phyloP scores from a whole-genome alignment of 2,329 filamentous ascomycete species.

The Colletotrichum sp. region DNA sequence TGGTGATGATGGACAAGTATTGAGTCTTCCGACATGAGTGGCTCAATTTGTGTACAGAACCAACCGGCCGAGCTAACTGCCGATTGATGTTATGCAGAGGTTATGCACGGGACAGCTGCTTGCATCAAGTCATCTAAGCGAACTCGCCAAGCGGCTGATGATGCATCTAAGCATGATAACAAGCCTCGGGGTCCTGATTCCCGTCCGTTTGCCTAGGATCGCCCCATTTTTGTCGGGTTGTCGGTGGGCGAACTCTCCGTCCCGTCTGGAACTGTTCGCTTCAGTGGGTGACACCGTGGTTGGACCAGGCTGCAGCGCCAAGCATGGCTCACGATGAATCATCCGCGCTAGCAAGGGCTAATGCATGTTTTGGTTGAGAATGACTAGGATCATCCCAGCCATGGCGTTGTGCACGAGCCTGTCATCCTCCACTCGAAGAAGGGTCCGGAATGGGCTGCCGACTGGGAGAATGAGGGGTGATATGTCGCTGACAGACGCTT shows the following conservation, averaged over 20 bases:
- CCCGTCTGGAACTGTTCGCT: not conserved
- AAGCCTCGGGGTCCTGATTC: not conserved
- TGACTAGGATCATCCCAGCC: not conserved
- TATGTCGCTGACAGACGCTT: not conserved
- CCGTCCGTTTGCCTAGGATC: not conserved
- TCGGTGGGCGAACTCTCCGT: slow-evolving; percentile 2
- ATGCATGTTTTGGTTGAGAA: not conserved
- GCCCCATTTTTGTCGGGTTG: not conserved
- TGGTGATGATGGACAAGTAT: not conserved
- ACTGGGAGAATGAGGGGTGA: not conserved
- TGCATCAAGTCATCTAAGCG: not conserved
- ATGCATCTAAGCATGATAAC: not conserved
- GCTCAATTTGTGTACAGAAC: not conserved
- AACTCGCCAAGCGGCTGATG: not conserved
- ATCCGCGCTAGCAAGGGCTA: slow-evolving; percentile 14
- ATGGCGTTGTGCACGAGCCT: not conserved
- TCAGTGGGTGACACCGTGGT: not conserved
- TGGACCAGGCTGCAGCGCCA: not conserved
- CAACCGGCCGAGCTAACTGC: not conserved
- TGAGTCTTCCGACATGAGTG: not conserved
- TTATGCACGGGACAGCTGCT: not conserved
- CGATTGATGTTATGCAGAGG: not conserved
- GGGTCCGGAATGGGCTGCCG: not conserved
- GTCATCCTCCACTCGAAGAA: not conserved
- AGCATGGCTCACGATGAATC: slow-evolving; percentile 20